Base-by-base conservation (phyloP, 2,329 filamentous ascomycete genomes). In the Talaromyces sp. region DNA sequence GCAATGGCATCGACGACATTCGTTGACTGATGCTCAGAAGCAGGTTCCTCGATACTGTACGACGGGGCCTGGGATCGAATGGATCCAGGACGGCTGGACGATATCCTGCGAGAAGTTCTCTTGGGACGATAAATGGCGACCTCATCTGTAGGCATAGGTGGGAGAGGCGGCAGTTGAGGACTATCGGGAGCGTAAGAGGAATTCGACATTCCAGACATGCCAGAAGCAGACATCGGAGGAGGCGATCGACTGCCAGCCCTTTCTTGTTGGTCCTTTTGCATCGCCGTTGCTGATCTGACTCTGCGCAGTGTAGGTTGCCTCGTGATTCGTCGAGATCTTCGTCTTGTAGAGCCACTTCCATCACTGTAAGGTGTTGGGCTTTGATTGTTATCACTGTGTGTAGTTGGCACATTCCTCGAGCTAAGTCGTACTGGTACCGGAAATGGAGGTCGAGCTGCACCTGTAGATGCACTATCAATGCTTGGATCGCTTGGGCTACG, bases 1-100 rank as follows among this genome's bases (percentile, higher is more conserved):
- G 95, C 93, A 75, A 99, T 98, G 3, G 95, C 92, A 78, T 98
- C 95, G 5, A 99, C 93, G 14, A 98, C 91, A 50, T 87, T 89
- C 0, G 89, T 89, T 48, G 88, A 85, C 67, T 92, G 88, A 11
- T 81, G 79, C 67, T 83, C 87, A 46, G 80, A 82, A 61, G 83
- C 80, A 3, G 84, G 88, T 44, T 82, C 82, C 8, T 74, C 68
- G n/a, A 63, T 46, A 2, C 37, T 57, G 55, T 76, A 72, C 39
- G 74, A 70, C 60, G 77, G 75, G 37, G 67, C 65, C 64, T 71
- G 67, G 9, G 68, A 66, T 25, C 69, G 69, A 50, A 74, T 69
- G 1, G 68, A 67, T 5, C 62, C 62, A 23, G 70, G 59, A 18
- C 69, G 70, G 44, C 69, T 68, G 23, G 67, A 68, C 2, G 66